Evolutionary conservation across 2,329 filamentous ascomycete genomes (phyloP), one percentile per base, ranked within the genome.

Genomic region (Raffaelea arxii): DNA sequence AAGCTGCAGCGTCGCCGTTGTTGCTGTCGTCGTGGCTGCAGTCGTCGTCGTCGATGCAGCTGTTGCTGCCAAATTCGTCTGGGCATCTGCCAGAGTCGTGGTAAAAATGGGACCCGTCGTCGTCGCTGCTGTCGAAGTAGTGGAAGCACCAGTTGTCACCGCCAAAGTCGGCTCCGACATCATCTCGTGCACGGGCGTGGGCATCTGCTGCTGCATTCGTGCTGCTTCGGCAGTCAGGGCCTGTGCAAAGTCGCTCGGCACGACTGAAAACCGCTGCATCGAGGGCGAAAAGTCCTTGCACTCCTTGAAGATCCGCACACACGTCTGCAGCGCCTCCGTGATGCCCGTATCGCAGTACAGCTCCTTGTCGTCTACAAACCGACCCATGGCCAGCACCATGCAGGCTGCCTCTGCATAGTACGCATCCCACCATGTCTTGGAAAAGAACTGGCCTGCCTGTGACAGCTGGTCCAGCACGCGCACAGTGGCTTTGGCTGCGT

Each of bases 341-440:
- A 48, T 43, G 19, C 47, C 38, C 4, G 12, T 32, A 30, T 53
- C 51, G 40, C 24, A 41, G 40, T 40, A 30, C 46, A 47, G 12
- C 10, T 44, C 43, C n/a, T 21, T 19, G 32, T 48, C 46, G 22
- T 47, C 21, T 14, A 46, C 49, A 22, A 54, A 49, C 7, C 47
- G 50, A 18, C 46, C 49, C 39, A 54, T 41, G 18, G 51, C 53
- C 27, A 53, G 43, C 11, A 51, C 41, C 51, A 54, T 52, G 44
- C 47, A 51, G 41, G 25, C 39, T 16, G 47, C 45, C 46, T 54
- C 48, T 36, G 53, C 44, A 25, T 48, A 54, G 30, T 52, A 53
- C 12, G 53, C 51, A 37, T 54, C 53, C 53, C 53, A 54, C 35
- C 49, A 41, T 9, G 53, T 53, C 46, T 51, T 53, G 35, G 51